Percentiles rank a stretch among this genome's conserved stretches.
These are phyloP conservation scores for Maudiozyma pseudohumilis DNA, from an alignment of 805 yeast genomes.

Conservation along the genomic window DNA sequence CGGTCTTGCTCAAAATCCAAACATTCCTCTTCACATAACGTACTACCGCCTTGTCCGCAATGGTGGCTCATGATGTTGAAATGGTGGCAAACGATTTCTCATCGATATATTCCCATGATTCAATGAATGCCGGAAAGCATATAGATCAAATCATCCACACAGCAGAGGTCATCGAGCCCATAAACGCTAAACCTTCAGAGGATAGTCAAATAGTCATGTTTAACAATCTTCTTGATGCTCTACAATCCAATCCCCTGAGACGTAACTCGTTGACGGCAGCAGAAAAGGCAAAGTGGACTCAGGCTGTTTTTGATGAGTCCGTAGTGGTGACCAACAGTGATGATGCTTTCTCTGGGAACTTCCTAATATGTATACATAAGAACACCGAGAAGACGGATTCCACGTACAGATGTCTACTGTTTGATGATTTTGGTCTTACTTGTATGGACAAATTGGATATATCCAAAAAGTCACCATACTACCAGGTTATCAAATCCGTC, in stretches of 20 bases:
- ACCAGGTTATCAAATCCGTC: slow-evolving; percentile 70
- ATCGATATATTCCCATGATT: slow-evolving; percentile 10
- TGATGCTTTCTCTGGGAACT: slow-evolving; percentile 24
- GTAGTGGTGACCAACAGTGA: slow-evolving; percentile 21
- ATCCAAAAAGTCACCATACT: slow-evolving; percentile 53
- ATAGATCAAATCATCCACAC: neutral
- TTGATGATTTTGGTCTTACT: slow-evolving; percentile 60
- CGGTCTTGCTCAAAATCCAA: too few species aligned
- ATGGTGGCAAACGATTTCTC: slow-evolving; percentile 6
- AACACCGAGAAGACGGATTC: slow-evolving; percentile 25
- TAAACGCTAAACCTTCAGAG: slow-evolving; percentile 1
- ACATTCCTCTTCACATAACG: too few species aligned
- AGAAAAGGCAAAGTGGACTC: slow-evolving; percentile 12
- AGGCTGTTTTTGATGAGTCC: slow-evolving; percentile 14
- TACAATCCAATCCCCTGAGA: too few species aligned
- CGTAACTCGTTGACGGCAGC: neutral
- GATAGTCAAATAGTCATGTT: neutral
- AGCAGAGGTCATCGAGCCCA: neutral
- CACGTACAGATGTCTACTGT: slow-evolving; percentile 42
- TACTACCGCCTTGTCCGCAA: too few species aligned
- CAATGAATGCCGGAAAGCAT: neutral
- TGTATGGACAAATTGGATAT: slow-evolving; percentile 50
- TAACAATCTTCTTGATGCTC: neutral
- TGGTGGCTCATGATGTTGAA: neutral
- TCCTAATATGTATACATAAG: slow-evolving; percentile 17